Evolutionary conservation across 371 early-diverging fungal species (phyloP), one percentile per base, ranked within the genome.

Genomic region (Actinomucor elegans): DNA sequence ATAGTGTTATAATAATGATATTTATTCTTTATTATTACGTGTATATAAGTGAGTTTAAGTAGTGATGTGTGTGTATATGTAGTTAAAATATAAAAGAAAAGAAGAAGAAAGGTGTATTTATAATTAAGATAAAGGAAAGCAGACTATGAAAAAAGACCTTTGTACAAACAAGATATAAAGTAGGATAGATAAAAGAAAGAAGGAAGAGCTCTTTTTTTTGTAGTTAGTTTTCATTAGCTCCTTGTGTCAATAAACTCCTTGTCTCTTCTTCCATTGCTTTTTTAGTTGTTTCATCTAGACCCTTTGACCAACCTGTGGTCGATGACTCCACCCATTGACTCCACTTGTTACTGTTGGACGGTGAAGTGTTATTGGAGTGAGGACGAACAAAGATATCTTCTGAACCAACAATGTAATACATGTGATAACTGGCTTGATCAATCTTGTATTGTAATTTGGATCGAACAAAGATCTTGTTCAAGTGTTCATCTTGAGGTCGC

Each of bases 361-460:
- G 37, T 8, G 11, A 23, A 2, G 21, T 37, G 17, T 58, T 46
- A 32, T 35, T 45, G 23, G 27, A 12, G 32, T 38, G 20, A 33
- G 77, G 61, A 85, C 85, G 60, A 87, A 90, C 37, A 61, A 77
- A 74, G 17, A 65, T 66, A 46, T 78, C 79, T 55, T 78, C 79
- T 17, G 79, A 75, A 3, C 75, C 75, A 40, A 67, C 66, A 38
- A 78, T 75, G 53, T 78, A 78, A 45, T 68, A 73, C 73, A 78
- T 75, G 47, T 73, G 79, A 47, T 78, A 78, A 31, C 69, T 69
- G 24, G 67, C 67, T 55, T 92, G 85, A 42, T 92, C 89, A 32
- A 98, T 96, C 77, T 98, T 98, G 71, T 94, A 87, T 66, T 98
- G 95, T 46, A 98, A 68, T 12, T 71, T 72, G 51, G 77, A 81